phyloP scores from a whole-genome alignment of 345 rosid species.

The Eutrema yunnanense region DNA sequence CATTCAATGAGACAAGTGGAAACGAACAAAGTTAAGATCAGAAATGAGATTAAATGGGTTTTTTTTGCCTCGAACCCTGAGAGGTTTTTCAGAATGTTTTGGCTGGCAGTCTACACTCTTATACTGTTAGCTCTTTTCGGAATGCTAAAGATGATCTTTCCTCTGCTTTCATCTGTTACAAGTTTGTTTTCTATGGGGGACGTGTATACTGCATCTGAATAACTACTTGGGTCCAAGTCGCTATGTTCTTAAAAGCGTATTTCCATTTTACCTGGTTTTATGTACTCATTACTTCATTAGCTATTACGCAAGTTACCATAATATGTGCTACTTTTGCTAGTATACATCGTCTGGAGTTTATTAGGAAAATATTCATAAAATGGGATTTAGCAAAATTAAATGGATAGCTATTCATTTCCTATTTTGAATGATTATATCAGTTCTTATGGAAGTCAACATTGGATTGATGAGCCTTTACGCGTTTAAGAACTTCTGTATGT shows the following conservation, averaged over 20 bases:
- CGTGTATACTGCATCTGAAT: not conserved
- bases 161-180: not conserved
- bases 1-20: conserved; percentile 7
- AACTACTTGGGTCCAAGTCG: not conserved
- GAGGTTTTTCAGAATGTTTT: not conserved
- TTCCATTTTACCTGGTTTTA: not conserved
- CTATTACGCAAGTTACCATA: not conserved
- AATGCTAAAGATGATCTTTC: not conserved
- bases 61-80: not conserved
- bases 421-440: not conserved
- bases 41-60: not conserved
- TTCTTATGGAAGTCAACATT: conserved; percentile 6
- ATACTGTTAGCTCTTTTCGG: not conserved
- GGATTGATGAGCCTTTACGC: conserved; percentile 1
- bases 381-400: not conserved
- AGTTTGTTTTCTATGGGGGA: not conserved
- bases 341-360: not conserved
- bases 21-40: not conserved
- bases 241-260: not conserved
- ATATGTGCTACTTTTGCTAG: not conserved
- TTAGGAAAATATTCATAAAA: not conserved
- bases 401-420: conserved; percentile 5
- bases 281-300: not conserved
- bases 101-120: not conserved
- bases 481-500: not conserved